Conservation (phyloP, 371 early-diverging fungal genomes). For the Vittaforma corneae region DNA sequence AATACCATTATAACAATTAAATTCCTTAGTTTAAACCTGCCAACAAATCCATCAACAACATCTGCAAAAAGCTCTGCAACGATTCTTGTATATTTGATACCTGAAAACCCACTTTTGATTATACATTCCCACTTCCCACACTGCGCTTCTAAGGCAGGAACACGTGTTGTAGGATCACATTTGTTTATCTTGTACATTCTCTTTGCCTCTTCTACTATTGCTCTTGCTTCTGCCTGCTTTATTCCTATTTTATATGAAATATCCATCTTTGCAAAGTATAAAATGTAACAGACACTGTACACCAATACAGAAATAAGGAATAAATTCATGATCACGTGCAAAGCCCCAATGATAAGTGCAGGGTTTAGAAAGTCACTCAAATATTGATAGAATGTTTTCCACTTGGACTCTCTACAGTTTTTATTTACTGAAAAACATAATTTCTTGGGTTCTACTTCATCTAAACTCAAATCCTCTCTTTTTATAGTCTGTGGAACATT, state of each 20-base stretch:
- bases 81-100: constrained; percentile 51
- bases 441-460: too few relatives aligned
- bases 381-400: too few relatives aligned
- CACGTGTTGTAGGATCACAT: constrained; percentile 64
- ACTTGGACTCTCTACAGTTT: too few relatives aligned
- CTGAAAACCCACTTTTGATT: constrained; percentile 61
- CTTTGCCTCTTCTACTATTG: constrained; percentile 61
- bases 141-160: constrained; percentile 66
- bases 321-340: constrained; percentile 44
- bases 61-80: constrained; percentile 53
- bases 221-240: constrained; percentile 24
- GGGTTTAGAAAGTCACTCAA: constrained; percentile 6
- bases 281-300: constrained; percentile 31
- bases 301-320: constrained; percentile 34
- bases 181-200: constrained; percentile 65
- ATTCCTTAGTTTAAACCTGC: constrained; percentile 40
- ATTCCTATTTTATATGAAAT: constrained; percentile 34
- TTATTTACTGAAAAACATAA: too few relatives aligned
- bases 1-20: too few relatives aligned
- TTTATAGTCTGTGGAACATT: background rate
- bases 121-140: constrained; percentile 70
- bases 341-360: constrained; percentile 28
- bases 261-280: constrained; percentile 48
- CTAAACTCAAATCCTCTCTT: background rate
- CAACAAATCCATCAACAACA: constrained; percentile 51